A percentile compares a stretch with the other conserved stretches of the same genome.
phyloP scores from a whole-genome alignment of 805 yeast genomes.

The Starmerella sp. region DNA sequence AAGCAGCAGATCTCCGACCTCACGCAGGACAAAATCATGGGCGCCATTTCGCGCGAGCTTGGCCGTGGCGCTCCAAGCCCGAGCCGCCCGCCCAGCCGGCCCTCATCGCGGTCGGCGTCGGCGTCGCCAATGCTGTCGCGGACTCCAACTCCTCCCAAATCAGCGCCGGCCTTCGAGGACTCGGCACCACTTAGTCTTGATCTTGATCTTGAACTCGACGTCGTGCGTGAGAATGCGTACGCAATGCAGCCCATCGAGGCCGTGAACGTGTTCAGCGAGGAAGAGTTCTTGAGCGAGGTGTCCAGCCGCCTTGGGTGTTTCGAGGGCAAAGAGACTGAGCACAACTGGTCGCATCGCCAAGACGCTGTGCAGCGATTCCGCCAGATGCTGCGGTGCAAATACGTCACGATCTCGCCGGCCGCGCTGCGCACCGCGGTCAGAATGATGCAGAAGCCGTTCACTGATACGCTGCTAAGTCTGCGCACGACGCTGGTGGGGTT shows the following conservation, averaged over 20 bases:
- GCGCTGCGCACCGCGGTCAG: conserved; percentile 28
- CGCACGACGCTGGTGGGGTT: conserved; percentile 72
- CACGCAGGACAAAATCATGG: background rate
- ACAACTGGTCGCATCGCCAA: conserved; percentile 74
- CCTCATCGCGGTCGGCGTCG: background rate
- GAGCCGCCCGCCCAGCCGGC: background rate
- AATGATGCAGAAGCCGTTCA: conserved; percentile 45
- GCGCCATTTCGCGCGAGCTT: conserved; percentile 3
- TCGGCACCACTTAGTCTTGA: background rate
- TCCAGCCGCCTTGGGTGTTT: conserved; percentile 33
- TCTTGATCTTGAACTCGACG: background rate
- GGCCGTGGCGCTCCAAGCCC: background rate
- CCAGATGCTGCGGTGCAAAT: conserved; percentile 49
- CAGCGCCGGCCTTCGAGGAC: background rate
- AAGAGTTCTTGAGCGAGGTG: conserved; percentile 26
- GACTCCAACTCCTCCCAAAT: background rate
- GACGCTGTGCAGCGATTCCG: conserved; percentile 47
- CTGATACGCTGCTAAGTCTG: conserved; percentile 57
- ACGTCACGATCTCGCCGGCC: conserved; percentile 27
- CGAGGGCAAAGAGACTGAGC: conserved; percentile 70
- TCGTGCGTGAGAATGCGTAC: conserved; percentile 22
- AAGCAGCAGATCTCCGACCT: conserved; percentile 20
- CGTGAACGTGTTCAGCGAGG: conserved; percentile 22
- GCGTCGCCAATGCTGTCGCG: background rate
- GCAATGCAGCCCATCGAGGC: conserved; percentile 33